phyloP scores from a whole-genome alignment of 441 rosid species.

The Adansonia grandidieri region DNA sequence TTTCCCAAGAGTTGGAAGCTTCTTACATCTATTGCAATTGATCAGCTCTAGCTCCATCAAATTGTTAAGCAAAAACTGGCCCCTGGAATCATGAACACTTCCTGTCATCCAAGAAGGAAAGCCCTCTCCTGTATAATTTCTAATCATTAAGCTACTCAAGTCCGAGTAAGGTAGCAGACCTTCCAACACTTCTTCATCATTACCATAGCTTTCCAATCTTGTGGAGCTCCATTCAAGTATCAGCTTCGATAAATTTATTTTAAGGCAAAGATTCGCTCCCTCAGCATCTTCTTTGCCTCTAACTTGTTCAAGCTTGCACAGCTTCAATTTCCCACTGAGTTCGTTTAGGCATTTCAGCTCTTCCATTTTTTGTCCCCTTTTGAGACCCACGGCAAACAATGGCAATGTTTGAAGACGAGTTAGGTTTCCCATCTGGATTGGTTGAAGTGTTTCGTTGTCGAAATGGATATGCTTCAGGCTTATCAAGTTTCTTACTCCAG shows the following conservation, averaged over 20 bases:
- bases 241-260: not conserved
- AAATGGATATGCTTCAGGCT: conserved; percentile 34
- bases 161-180: conserved; percentile 32
- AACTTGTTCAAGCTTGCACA: conserved; percentile 12
- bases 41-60: not conserved
- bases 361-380: conserved; percentile 5
- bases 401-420: conserved; percentile 29
- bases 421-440: not conserved
- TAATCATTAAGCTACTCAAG: conserved; percentile 7
- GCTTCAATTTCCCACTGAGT: conserved; percentile 18
- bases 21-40: not conserved
- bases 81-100: not conserved
- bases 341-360: conserved; percentile 23
- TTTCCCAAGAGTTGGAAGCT: conserved; percentile 31
- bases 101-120: not conserved
- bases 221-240: not conserved
- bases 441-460: not conserved
- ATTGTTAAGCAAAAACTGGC: not conserved
- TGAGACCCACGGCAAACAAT: conserved; percentile 19
- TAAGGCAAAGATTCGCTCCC: not conserved
- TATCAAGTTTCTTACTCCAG: conserved; percentile 21
- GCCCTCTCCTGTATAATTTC: not conserved
- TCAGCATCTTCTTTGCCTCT: not conserved
- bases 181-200: conserved; percentile 34
- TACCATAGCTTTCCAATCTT: not conserved